Evolutionary conservation across 371 early-diverging fungal genomes (phyloP).

Genomic region (Mucor irregularis): DNA sequence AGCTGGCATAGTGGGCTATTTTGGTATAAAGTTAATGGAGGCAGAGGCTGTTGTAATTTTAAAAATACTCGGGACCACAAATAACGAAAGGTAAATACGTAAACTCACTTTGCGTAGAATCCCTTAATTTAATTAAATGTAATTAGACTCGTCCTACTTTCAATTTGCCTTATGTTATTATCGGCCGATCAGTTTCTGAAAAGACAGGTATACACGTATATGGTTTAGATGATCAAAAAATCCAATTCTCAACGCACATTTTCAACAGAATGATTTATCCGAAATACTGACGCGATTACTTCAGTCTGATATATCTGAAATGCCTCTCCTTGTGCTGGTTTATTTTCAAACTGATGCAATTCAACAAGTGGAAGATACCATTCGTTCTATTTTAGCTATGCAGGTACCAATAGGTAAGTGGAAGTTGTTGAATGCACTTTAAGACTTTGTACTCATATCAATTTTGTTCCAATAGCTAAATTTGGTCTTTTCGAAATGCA

Average conservation of each 20-base stretch:
- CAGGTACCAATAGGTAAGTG: conserved; percentile 49
- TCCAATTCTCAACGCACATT: not conserved
- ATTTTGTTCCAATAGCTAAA: conserved; percentile 27
- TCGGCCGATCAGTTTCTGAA: conserved; percentile 24
- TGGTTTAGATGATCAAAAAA: not conserved
- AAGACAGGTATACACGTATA: conserved; percentile 15
- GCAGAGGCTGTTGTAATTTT: conserved; percentile 25
- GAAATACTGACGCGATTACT: conserved; percentile 25
- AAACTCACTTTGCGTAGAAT: not conserved
- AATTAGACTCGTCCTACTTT: conserved; percentile 20
- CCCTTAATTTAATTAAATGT: too few species aligned
- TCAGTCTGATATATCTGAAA: conserved; percentile 37
- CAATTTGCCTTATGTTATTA: conserved; percentile 17
- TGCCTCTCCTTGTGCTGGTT: conserved; percentile 38
- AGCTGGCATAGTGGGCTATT: conserved; percentile 38
- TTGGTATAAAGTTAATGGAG: conserved; percentile 41
- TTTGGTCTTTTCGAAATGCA: conserved; percentile 52
- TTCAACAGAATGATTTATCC: conserved; percentile 21
- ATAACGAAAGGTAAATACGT: conserved; percentile 27
- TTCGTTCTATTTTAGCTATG: conserved; percentile 42
- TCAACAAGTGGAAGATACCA: conserved; percentile 33
- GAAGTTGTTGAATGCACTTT: not conserved
- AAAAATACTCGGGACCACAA: conserved; percentile 20
- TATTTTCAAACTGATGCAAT: conserved; percentile 47
- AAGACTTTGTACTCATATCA: not conserved